Conservation (phyloP, 768 basidiomycete genomes). For the Tricholoma hemisulphureum region DNA sequence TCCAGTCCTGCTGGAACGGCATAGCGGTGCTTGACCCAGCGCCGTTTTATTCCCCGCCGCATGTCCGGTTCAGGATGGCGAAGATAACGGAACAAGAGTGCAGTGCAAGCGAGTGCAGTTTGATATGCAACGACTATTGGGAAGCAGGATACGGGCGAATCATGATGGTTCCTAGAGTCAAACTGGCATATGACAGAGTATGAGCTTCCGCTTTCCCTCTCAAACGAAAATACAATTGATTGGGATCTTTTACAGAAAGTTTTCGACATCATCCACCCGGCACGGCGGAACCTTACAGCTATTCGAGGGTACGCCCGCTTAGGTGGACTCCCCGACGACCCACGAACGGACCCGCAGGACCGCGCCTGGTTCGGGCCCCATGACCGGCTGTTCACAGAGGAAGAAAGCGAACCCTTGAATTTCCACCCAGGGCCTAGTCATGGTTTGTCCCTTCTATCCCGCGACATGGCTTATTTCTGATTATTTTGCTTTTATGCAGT, state of each 20-base stretch:
- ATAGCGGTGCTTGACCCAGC: slow-evolving; percentile 94
- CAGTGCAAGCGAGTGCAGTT: slow-evolving; percentile 90
- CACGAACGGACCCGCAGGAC: slow-evolving; percentile 95
- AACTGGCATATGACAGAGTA: slow-evolving; percentile 91
- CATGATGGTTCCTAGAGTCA: slow-evolving; percentile 96
- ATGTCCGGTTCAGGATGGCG: slow-evolving; percentile 96
- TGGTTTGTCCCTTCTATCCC: slow-evolving; percentile 52
- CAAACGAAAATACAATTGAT: background rate
- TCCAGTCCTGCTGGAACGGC: slow-evolving; percentile 99
- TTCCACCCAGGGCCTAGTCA: slow-evolving; percentile 83
- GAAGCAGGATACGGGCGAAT: slow-evolving; percentile 93
- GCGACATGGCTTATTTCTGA: background rate
- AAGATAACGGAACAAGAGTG: slow-evolving; percentile 85
- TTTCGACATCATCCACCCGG: slow-evolving; percentile 91
- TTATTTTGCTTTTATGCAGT: slow-evolving; percentile 46
- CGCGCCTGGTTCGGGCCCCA: slow-evolving; percentile 98
- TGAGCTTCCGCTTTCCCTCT: slow-evolving; percentile 19
- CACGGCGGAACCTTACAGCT: slow-evolving; percentile 87
- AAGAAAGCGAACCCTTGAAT: slow-evolving; percentile 74
- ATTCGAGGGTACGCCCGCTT: slow-evolving; percentile 91
- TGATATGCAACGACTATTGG: slow-evolving; percentile 99
- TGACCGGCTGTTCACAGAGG: slow-evolving; percentile 87
- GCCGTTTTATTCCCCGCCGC: slow-evolving; percentile 89
- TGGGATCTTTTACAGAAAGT: slow-evolving; percentile 63
- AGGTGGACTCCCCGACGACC: slow-evolving; percentile 97